These are phyloP conservation scores for Pyricularia pennisetigena DNA, from an alignment of 2,329 filamentous ascomycete genomes.

Conservation along the genomic window DNA sequence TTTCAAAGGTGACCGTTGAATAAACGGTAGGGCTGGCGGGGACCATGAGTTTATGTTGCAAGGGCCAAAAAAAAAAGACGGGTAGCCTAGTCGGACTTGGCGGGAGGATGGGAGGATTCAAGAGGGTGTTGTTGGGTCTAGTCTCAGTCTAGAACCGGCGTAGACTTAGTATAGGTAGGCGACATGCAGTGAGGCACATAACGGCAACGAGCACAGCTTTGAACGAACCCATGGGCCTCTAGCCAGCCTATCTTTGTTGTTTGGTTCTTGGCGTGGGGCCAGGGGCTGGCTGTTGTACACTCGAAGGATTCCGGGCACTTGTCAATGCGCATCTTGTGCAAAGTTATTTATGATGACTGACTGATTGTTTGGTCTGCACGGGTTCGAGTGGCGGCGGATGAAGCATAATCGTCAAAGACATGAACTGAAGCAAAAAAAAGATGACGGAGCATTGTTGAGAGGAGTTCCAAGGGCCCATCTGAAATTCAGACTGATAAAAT, in stretches of 20 bases:
- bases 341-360: neutral
- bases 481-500: neutral
- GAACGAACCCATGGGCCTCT: neutral
- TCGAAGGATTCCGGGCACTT: neutral
- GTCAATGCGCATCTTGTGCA: neutral
- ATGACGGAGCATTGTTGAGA: neutral
- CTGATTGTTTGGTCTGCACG: neutral
- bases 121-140: neutral
- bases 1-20: neutral
- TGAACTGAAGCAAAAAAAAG: neutral
- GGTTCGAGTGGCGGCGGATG: neutral
- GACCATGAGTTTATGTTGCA: constrained; percentile 8
- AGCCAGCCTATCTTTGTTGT: neutral
- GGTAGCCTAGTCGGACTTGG: neutral
- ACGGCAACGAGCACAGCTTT: neutral
- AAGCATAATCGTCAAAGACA: neutral
- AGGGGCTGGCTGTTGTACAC: neutral
- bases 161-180: neutral
- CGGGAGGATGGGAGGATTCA: neutral
- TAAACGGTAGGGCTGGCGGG: neutral
- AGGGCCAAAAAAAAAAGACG: neutral
- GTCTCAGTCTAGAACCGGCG: neutral
- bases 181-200: neutral
- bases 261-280: neutral
- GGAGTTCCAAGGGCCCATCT: neutral